Evolutionary conservation across 139 green algal genomes (phyloP), one percentile per base, ranked within the genome.

Genomic region (Coelastrella sp.): DNA sequence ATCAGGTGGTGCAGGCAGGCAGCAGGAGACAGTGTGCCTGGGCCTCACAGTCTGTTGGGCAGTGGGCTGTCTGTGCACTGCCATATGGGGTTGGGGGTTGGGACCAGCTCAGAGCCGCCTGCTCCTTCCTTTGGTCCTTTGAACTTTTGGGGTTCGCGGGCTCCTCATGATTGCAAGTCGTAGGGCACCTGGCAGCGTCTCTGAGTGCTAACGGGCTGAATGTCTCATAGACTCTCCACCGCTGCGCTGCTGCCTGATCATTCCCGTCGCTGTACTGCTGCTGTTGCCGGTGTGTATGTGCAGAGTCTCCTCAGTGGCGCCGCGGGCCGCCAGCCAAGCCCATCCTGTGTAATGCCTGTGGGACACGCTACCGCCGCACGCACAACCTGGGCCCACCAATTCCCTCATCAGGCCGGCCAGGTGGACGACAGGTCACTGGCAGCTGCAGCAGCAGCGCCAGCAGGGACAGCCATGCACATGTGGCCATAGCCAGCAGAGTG

Each of bases 281-380:
- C 70, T 84, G 27, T 8, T 68, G 14, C 65, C 61, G 15, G 35
- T 15, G 19, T 81, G 63, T 57, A 9, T 17, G 12, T 79, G 49
- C 84, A 88, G 92, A 94, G 85, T 95, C 92, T 4, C 92, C 92
- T 0, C 92, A 95, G 87, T 97, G 95, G 95, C 92, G 95, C 24
- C 93, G 94, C 49, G 95, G 95, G 4, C 95, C 95, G 4, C 89
- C 94, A 4, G 76, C 85, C 20, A 91, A 93, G 82, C 94, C 95
- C 61, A 88, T 96, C 78, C 92, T 97, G 8, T 97, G 95, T 93
- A 97, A 97, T 84, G 95, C 95, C 57, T 97, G 95, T 87, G 95
- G 95, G 61, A 96, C 95, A 0, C 90, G 95, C 49, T 97, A 90
- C 87, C 91, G 92, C 6, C 89, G 92, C 59, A 94, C 91, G 9